Evolutionary conservation across 805 yeast genomes (phyloP).

Genomic region (Kodamaea laetipori): DNA sequence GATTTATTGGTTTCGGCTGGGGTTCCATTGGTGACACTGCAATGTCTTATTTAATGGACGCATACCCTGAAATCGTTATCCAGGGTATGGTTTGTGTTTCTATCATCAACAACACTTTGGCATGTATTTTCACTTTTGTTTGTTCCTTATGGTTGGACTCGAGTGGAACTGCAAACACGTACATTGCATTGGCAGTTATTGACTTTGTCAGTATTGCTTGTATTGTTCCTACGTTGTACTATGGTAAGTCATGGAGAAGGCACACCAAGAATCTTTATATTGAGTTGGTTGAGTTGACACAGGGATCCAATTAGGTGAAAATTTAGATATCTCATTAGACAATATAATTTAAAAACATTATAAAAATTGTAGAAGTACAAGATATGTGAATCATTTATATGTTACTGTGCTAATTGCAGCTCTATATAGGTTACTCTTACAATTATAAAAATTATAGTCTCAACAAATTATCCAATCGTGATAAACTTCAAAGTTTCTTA

Average conservation of each 20-base stretch:
- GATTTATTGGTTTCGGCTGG: slow-evolving; percentile 39
- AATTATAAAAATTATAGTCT: too few species aligned
- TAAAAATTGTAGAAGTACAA: too few species aligned
- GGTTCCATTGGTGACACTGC: slow-evolving; percentile 43
- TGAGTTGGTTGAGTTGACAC: slow-evolving; percentile 19
- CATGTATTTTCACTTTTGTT: slow-evolving; percentile 41
- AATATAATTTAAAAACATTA: neutral
- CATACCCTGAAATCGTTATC: slow-evolving; percentile 43
- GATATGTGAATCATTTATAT: too few species aligned
- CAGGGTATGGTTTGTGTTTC: slow-evolving; percentile 44
- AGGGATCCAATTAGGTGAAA: slow-evolving; percentile 11
- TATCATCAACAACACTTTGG: slow-evolving; percentile 39
- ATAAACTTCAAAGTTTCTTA: too few species aligned
- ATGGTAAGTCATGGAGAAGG: slow-evolving; percentile 36
- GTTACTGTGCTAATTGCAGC: too few species aligned
- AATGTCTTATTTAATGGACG: slow-evolving; percentile 42
- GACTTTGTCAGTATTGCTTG: slow-evolving; percentile 36
- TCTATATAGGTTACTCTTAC: too few species aligned
- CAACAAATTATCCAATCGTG: too few species aligned
- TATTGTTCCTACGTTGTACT: slow-evolving; percentile 33
- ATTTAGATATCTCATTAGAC: neutral
- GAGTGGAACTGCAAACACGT: slow-evolving; percentile 39
- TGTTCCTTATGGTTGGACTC: slow-evolving; percentile 42
- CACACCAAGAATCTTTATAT: slow-evolving; percentile 28
- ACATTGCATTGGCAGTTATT: slow-evolving; percentile 37